phyloP scores from a whole-genome alignment of 139 green algal genomes.

The Chlamydomonas sphaeroides region DNA sequence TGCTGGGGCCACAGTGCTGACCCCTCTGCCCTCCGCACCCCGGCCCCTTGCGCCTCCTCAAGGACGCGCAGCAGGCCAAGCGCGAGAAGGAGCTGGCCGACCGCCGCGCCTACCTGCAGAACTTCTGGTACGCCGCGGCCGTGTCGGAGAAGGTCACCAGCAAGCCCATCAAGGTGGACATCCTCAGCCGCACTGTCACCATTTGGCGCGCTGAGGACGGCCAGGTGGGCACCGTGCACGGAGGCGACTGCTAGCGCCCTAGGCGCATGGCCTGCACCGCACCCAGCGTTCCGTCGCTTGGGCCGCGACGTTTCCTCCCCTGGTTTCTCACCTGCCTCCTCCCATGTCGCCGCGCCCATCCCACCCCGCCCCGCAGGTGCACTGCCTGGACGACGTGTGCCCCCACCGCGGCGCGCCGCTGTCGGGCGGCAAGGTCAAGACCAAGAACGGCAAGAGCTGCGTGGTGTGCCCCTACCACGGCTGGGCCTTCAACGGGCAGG shows the following conservation, averaged over 20 bases:
- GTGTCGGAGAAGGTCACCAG: conserved; percentile 65
- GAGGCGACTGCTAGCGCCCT: background rate
- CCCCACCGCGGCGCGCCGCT: conserved; percentile 78
- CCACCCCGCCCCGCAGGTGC: conserved; percentile 32
- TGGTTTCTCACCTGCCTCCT: too few relatives aligned
- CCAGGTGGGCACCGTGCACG: too few relatives aligned
- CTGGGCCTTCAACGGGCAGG: conserved; percentile 82
- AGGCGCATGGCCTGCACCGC: background rate
- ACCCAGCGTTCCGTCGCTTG: background rate
- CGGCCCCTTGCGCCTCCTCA: too few relatives aligned
- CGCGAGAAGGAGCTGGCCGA: conserved; percentile 70
- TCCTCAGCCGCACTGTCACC: conserved; percentile 66
- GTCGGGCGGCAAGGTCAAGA: conserved; percentile 54
- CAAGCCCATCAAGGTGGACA: conserved; percentile 76
- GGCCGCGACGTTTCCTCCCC: too few relatives aligned
- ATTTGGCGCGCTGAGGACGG: conserved; percentile 35
- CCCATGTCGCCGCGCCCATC: too few relatives aligned
- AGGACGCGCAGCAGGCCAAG: conserved; percentile 26
- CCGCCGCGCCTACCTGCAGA: conserved; percentile 68
- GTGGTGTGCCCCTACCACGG: conserved; percentile 81
- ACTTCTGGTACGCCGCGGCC: conserved; percentile 81
- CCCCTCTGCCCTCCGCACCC: too few relatives aligned
- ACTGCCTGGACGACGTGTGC: conserved; percentile 80
- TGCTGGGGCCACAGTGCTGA: too few relatives aligned
- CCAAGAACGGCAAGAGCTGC: conserved; percentile 65